phyloP scores from a whole-genome alignment of 768 basidiomycete genomes.

The Cyclocybe aegerita region DNA sequence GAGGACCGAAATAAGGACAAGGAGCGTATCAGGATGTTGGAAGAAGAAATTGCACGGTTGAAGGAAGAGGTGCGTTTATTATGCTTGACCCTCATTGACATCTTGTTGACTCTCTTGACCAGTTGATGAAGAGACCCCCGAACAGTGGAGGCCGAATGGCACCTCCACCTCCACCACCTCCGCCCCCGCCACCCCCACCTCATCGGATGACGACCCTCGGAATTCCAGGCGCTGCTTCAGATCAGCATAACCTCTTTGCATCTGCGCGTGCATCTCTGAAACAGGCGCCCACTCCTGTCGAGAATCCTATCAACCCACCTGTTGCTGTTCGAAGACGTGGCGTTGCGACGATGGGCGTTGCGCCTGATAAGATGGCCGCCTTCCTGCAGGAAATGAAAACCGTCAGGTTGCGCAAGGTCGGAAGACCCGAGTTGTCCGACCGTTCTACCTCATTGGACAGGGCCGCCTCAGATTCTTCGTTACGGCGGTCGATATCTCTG shows the following conservation, averaged over 20 bases:
- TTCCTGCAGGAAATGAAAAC: constrained; percentile 82
- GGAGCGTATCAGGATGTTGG: constrained; percentile 59
- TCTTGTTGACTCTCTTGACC: constrained; percentile 1
- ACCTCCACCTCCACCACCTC: constrained; percentile 44
- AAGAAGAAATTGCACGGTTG: constrained; percentile 61
- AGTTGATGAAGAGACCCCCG: constrained; percentile 47
- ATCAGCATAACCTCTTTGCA: constrained; percentile 43
- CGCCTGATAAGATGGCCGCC: constrained; percentile 80
- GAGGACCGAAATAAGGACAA: constrained; percentile 56
- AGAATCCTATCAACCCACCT: constrained; percentile 64
- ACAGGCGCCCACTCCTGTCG: constrained; percentile 52
- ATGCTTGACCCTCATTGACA: not conserved
- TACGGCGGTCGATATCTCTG: constrained; percentile 5
- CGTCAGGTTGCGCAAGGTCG: constrained; percentile 61
- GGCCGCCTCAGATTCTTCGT: not conserved
- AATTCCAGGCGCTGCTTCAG: constrained; percentile 25
- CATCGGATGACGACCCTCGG: constrained; percentile 33
- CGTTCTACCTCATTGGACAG: no score
- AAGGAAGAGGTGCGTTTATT: constrained; percentile 50
- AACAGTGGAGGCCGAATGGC: constrained; percentile 20
- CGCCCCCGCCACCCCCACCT: constrained; percentile 35
- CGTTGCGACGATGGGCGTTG: constrained; percentile 68
- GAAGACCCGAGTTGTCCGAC: not conserved
- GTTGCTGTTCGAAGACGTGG: constrained; percentile 44
- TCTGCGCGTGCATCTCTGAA: constrained; percentile 68